phyloP scores from a whole-genome alignment of 495 filamentous ascomycete species.

The Jackrogersella multiformis region DNA sequence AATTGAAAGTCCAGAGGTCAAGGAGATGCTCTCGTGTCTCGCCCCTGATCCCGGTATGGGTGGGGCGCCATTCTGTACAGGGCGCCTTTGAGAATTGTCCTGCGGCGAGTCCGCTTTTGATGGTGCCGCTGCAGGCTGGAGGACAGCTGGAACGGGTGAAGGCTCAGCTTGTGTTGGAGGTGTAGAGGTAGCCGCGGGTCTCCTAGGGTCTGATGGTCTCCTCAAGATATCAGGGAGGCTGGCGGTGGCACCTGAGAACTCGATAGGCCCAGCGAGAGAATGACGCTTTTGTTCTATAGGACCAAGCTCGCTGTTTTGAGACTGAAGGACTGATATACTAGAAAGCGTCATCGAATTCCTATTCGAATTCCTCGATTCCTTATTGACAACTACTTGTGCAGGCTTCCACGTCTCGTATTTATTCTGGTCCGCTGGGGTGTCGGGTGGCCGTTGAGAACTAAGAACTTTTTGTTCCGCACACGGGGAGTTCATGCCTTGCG shows the following conservation, averaged over 20 bases:
- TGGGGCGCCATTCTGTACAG: background rate
- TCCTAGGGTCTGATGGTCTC: slow-evolving; percentile 26
- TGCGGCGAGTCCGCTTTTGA: background rate
- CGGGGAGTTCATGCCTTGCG: slow-evolving; percentile 6
- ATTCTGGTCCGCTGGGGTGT: slow-evolving; percentile 23
- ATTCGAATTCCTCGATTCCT: slow-evolving; percentile 19
- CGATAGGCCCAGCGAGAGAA: slow-evolving; percentile 24
- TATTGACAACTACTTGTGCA: slow-evolving; percentile 9
- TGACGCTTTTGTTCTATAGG: slow-evolving; percentile 29
- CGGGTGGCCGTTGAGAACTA: slow-evolving; percentile 29
- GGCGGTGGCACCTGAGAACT: background rate
- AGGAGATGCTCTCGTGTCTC: slow-evolving; percentile 38
- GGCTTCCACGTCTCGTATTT: slow-evolving; percentile 51
- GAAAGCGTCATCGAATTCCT: slow-evolving; percentile 29
- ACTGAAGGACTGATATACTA: slow-evolving; percentile 36
- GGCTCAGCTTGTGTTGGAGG: slow-evolving; percentile 2
- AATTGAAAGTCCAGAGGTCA: background rate
- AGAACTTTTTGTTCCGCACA: slow-evolving; percentile 23
- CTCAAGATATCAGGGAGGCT: slow-evolving; percentile 20
- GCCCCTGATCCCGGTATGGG: slow-evolving; percentile 33
- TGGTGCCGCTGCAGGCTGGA: slow-evolving; percentile 29
- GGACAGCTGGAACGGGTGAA: slow-evolving; percentile 17
- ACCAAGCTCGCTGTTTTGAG: slow-evolving; percentile 41
- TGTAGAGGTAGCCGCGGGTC: background rate
- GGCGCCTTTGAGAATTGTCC: background rate